These are phyloP conservation scores for Pseudonitzschia pungens DNA, from an alignment of 108 stramenopile species.

Conservation along the genomic window DNA sequence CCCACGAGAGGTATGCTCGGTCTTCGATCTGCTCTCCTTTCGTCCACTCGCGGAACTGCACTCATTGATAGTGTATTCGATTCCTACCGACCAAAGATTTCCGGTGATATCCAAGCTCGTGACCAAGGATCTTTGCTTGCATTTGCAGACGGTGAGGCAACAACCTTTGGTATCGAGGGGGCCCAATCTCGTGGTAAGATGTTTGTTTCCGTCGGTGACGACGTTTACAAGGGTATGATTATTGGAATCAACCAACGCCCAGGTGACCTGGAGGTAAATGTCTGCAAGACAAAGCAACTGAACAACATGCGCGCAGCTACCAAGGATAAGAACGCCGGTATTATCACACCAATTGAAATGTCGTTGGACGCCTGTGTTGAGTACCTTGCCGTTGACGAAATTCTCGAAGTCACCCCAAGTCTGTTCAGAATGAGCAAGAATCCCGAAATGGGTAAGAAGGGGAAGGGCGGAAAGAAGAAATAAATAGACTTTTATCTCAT, in stretches of 20 bases:
- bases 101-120: slow-evolving; percentile 85
- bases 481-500: neutral
- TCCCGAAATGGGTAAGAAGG: slow-evolving; percentile 75
- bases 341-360: slow-evolving; percentile 89
- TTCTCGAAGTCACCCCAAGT: slow-evolving; percentile 93
- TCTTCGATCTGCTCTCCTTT: slow-evolving; percentile 86
- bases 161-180: slow-evolving; percentile 90
- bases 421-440: slow-evolving; percentile 93
- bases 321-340: slow-evolving; percentile 91
- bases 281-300: slow-evolving; percentile 94
- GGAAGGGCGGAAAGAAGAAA: slow-evolving; percentile 13
- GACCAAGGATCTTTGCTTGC: slow-evolving; percentile 97
- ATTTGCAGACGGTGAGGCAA: slow-evolving; percentile 88
- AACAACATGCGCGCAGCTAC: slow-evolving; percentile 98
- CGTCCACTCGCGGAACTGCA: slow-evolving; percentile 94
- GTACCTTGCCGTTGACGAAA: slow-evolving; percentile 93
- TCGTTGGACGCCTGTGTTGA: slow-evolving; percentile 97
- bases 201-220: slow-evolving; percentile 77
- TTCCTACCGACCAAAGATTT: slow-evolving; percentile 85
- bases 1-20: slow-evolving; percentile 99
- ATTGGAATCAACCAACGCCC: slow-evolving; percentile 98
- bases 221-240: slow-evolving; percentile 96
- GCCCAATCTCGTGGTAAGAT: slow-evolving; percentile 95
- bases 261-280: slow-evolving; percentile 96
- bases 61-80: slow-evolving; percentile 96